Evolutionary conservation across 208 protist genomes (phyloP).

Genomic region (Leishmania tarentolae): DNA sequence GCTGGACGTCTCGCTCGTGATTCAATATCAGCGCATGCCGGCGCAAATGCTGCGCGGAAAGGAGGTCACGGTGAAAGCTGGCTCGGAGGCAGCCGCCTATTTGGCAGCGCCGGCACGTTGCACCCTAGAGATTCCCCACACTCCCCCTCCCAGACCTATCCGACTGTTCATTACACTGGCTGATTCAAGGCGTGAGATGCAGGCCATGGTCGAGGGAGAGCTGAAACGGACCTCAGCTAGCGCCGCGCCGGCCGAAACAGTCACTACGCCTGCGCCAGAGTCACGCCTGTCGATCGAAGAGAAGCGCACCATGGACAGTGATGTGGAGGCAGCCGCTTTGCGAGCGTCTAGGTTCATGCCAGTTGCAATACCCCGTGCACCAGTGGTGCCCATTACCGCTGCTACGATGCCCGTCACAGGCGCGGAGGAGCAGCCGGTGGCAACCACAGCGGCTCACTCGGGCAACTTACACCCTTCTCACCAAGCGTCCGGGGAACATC

Average conservation of each 20-base stretch:
- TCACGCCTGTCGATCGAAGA: constrained; percentile 13
- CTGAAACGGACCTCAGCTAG: neutral
- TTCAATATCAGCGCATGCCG: constrained; percentile 34
- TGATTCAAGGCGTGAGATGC: constrained; percentile 28
- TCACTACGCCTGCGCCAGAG: neutral
- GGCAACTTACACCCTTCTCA: neutral
- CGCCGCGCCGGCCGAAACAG: neutral
- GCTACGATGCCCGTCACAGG: constrained; percentile 6
- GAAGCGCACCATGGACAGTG: constrained; percentile 31
- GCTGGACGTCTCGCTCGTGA: constrained; percentile 52
- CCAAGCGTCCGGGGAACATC: neutral
- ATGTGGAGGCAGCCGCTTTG: constrained; percentile 50
- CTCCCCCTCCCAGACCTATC: constrained; percentile 35
- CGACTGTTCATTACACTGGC: constrained; percentile 44
- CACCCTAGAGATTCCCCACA: constrained; percentile 13
- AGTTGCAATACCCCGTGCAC: constrained; percentile 48
- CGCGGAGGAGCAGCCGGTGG: neutral
- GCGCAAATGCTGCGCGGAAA: constrained; percentile 28
- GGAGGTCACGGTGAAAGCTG: constrained; percentile 19
- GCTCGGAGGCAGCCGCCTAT: constrained; percentile 21
- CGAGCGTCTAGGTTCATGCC: constrained; percentile 57
- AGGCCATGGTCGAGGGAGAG: constrained; percentile 33
- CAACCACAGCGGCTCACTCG: neutral
- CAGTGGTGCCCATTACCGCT: constrained; percentile 28
- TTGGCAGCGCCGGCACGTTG: constrained; percentile 18